Percentiles rank a stretch among this genome's conserved stretches.
Conservation (phyloP, 768 basidiomycete genomes). For the Fistulinella prunicolor region DNA sequence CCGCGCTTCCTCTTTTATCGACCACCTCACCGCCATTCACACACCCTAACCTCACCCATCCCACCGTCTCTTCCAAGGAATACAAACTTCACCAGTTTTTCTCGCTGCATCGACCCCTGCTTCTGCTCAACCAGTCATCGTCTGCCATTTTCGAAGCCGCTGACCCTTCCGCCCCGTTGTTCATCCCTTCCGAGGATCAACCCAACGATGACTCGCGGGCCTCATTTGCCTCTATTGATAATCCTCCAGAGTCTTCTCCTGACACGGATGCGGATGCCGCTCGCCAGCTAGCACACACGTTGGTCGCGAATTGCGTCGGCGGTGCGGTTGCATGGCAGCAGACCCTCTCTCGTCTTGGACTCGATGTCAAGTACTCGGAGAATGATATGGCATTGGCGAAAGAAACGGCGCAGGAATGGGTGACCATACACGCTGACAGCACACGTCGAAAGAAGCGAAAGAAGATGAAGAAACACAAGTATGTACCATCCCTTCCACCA, state of each 20-base stretch:
- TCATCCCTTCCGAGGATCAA: conserved; percentile 17
- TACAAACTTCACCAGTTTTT: conserved; percentile 85
- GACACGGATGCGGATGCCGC: conserved; percentile 82
- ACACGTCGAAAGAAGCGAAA: conserved; percentile 80
- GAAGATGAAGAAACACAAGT: conserved; percentile 99
- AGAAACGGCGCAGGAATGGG: conserved; percentile 57
- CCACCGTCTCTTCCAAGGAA: conserved; percentile 59
- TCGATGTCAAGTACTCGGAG: conserved; percentile 50
- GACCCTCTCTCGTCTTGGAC: conserved; percentile 60
- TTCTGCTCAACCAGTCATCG: conserved; percentile 62
- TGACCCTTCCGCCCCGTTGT: conserved; percentile 17
- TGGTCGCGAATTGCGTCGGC: conserved; percentile 66
- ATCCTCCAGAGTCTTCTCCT: conserved; percentile 47
- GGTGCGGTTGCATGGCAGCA: conserved; percentile 66
- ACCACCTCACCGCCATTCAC: conserved; percentile 13
- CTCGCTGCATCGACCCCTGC: conserved; percentile 73
- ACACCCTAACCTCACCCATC: conserved; percentile 37
- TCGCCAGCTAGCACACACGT: conserved; percentile 70
- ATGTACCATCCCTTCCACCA: conserved; percentile 31
- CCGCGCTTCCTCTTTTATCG: conserved; percentile 9
- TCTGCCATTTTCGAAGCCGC: conserved; percentile 49
- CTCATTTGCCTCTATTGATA: conserved; percentile 34
- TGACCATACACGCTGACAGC: conserved; percentile 72
- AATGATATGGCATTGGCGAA: conserved; percentile 50
- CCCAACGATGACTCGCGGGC: conserved; percentile 28